phyloP scores from a whole-genome alignment of 2,329 filamentous ascomycete species.

The Coleophoma eucalyptorum region DNA sequence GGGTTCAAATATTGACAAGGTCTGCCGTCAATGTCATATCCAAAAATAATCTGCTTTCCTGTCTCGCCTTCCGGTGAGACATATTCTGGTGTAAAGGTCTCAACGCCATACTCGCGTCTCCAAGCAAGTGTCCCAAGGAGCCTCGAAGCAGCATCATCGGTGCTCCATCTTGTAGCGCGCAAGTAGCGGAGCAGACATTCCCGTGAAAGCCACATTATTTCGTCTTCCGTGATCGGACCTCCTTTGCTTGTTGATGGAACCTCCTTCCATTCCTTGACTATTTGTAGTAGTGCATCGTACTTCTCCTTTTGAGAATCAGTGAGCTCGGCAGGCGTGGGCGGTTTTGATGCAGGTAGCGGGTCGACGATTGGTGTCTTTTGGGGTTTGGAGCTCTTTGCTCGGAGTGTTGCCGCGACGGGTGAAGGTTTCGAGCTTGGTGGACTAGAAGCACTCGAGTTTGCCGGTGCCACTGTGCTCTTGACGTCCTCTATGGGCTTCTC shows the following conservation, averaged over 20 bases:
- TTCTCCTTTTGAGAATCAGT: conserved; percentile 76
- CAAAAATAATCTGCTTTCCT: conserved; percentile 87
- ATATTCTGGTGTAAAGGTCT: conserved; percentile 72
- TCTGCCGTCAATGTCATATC: conserved; percentile 81
- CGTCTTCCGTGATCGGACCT: conserved; percentile 69
- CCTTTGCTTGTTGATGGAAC: conserved; percentile 57
- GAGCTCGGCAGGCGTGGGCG: conserved; percentile 54
- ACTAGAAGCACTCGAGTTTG: too few species aligned
- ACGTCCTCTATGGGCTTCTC: too few species aligned
- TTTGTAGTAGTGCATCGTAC: conserved; percentile 72
- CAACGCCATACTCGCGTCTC: conserved; percentile 86
- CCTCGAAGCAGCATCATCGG: conserved; percentile 72
- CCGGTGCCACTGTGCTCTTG: too few species aligned
- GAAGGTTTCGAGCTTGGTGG: not conserved
- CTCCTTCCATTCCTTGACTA: conserved; percentile 67
- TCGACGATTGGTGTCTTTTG: conserved; percentile 33
- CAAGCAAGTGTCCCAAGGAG: conserved; percentile 77
- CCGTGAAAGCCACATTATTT: conserved; percentile 85
- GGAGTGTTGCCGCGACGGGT: conserved; percentile 16
- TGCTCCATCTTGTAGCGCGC: conserved; percentile 87
- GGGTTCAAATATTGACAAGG: conserved; percentile 91
- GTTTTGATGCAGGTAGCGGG: conserved; percentile 14
- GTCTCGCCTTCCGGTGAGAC: conserved; percentile 94
- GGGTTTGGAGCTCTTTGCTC: conserved; percentile 28
- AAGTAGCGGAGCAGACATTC: conserved; percentile 93